These are phyloP conservation scores for Xylaria sp. DNA, from an alignment of 2,329 filamentous ascomycete genomes.

Conservation along the genomic window DNA sequence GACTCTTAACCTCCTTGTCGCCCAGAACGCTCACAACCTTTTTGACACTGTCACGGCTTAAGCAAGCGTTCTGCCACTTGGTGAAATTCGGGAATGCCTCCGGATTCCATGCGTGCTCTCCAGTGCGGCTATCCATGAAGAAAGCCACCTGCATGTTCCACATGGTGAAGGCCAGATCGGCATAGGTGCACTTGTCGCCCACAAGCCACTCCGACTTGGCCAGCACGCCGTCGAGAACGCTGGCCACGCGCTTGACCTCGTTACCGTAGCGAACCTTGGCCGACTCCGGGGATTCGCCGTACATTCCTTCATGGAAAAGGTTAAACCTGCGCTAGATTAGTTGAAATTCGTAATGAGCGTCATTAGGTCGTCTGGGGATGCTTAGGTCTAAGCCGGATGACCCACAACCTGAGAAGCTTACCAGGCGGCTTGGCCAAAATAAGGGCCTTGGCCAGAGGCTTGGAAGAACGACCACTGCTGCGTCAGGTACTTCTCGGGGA, in stretches of 20 bases:
- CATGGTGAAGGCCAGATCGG: conserved; percentile 8
- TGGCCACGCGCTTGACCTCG: too few relatives aligned
- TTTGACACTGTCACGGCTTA: background rate
- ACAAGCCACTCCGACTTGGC: conserved; percentile 4
- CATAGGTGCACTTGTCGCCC: conserved; percentile 12
- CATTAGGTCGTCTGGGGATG: background rate
- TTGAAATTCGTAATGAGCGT: background rate
- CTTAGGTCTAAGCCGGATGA: background rate
- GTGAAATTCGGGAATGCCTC: conserved; percentile 4
- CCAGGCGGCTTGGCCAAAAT: conserved; percentile 11
- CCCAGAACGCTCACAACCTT: background rate
- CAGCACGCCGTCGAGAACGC: background rate
- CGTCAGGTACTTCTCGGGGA: background rate
- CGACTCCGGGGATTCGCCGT: conserved; percentile 3
- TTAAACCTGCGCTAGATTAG: background rate
- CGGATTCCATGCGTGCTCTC: conserved; percentile 8
- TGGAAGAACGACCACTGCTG: too few relatives aligned
- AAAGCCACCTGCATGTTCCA: background rate
- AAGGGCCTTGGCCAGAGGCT: too few relatives aligned
- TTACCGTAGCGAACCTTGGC: conserved; percentile 7
- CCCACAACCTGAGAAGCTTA: background rate
- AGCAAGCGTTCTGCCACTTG: conserved; percentile 3
- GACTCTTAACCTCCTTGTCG: background rate
- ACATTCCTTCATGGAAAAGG: background rate
- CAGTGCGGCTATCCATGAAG: conserved; percentile 2